Evolutionary conservation across 805 yeast genomes (phyloP), one percentile per base, ranked within the genome.

Genomic region (Geotrichum ghanense): DNA sequence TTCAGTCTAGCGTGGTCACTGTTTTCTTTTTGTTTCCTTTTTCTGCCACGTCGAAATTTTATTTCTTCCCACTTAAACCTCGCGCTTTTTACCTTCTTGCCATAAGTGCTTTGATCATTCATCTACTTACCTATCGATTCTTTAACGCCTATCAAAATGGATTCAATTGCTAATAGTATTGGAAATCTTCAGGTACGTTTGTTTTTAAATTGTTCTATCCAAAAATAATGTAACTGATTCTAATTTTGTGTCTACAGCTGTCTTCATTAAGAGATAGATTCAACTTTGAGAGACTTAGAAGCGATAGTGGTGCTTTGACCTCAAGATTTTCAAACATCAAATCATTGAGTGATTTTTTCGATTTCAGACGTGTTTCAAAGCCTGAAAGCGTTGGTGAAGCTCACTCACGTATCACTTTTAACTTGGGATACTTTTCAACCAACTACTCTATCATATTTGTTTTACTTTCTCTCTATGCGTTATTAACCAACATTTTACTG

Each of bases 331-430:
- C 92, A 43, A 76, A 83, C 57, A 65, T 92, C 51, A 81, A 84
- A 60, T 86, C 97, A 31, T 89, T 94, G 39, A 92, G 83, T 65
- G 98, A 92, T 63, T 92, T 92, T 62, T 86, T 92, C 60, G 97
- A 92, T 63, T 67, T 84, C 60, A 83, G 88, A 65, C 81, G 95
- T 62, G 65, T 92, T 51, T 83, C 95, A 31, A 88, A 87, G 63
- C 99, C 99, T 19, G 79, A 76, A 46, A 88, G 87, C 65, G 83
- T 88, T 63, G 79, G 83, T 43, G 98, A 92, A 55, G 71, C 84
- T 44, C 98, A 92, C 68, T 77, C 84, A 56, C 79, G 99, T 64
- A 86, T 90, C 39, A 68, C 82, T 41, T 92, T 78, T 73, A 92
- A 92, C 67, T 69, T 92, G 64, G 79, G 85, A 42, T 83, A 90